phyloP scores from a whole-genome alignment of 179 eudicot species.

The Silene coronaria region DNA sequence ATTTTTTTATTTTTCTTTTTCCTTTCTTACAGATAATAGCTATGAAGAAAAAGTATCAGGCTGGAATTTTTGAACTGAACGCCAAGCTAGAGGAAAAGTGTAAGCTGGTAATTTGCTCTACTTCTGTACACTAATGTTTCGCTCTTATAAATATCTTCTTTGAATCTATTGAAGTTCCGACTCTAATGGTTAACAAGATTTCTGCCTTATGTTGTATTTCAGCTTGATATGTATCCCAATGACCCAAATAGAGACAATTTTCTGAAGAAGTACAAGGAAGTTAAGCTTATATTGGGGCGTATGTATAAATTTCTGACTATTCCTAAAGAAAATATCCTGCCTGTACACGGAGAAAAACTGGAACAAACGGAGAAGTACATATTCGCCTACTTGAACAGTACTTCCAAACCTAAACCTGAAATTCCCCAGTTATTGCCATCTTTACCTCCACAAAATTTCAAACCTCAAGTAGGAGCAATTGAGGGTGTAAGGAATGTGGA shows the following conservation, averaged over 20 bases:
- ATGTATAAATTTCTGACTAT: conserved; percentile 1
- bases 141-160: background rate
- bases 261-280: background rate
- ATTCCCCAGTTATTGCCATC: background rate
- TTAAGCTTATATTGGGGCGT: background rate
- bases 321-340: conserved; percentile 18
- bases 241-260: background rate
- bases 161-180: background rate
- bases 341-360: conserved; percentile 13
- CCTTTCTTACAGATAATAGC: conserved; percentile 16
- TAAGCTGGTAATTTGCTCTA: conserved; percentile 17
- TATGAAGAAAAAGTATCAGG: conserved; percentile 17
- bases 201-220: conserved; percentile 5
- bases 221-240: conserved; percentile 15
- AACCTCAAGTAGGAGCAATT: background rate
- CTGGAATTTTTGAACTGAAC: background rate
- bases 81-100: background rate
- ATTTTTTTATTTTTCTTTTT: background rate
- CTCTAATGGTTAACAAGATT: background rate
- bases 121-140: background rate
- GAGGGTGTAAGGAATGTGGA: background rate
- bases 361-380: conserved; percentile 8
- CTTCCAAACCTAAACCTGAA: background rate
- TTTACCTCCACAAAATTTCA: background rate
- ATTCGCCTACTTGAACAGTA: background rate